phyloP scores from a whole-genome alignment of 495 filamentous ascomycete genomes.

The Opeltia flavorubescens region DNA sequence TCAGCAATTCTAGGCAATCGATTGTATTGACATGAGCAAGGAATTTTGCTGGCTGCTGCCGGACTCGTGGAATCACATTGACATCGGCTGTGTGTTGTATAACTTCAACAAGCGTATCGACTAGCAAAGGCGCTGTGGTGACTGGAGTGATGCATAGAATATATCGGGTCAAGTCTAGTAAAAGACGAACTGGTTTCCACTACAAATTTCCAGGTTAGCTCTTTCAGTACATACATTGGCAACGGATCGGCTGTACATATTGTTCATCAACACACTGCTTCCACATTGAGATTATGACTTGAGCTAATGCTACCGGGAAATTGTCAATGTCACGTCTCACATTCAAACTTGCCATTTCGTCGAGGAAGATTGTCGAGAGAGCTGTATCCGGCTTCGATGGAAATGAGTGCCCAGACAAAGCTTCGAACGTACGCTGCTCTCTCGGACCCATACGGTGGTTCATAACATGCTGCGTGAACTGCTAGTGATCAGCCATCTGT shows the following conservation, averaged over 20 bases:
- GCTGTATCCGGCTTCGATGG: conserved; percentile 39
- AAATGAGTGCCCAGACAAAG: conserved; percentile 32
- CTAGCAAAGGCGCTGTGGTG: conserved; percentile 30
- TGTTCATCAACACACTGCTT: conserved; percentile 44
- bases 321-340: conserved; percentile 22
- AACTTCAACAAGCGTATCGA: conserved; percentile 37
- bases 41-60: conserved; percentile 33
- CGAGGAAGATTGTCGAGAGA: conserved; percentile 44
- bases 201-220: conserved; percentile 14
- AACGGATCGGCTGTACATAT: conserved; percentile 23
- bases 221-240: not conserved
- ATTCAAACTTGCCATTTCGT: conserved; percentile 29
- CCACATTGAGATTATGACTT: conserved; percentile 45
- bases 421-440: conserved; percentile 40
- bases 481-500: not conserved
- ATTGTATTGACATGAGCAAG: conserved; percentile 37
- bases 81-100: conserved; percentile 42
- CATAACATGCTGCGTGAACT: conserved; percentile 43
- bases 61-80: conserved; percentile 39
- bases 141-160: conserved; percentile 36
- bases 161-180: conserved; percentile 41
- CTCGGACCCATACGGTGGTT: conserved; percentile 36
- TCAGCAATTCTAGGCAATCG: conserved; percentile 42
- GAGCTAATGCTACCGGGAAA: conserved; percentile 38
- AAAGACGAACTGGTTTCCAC: conserved; percentile 42